Evolutionary conservation across 345 rosid species (phyloP), one percentile per base, ranked within the genome.

Genomic region (Eucalyptus albens): DNA sequence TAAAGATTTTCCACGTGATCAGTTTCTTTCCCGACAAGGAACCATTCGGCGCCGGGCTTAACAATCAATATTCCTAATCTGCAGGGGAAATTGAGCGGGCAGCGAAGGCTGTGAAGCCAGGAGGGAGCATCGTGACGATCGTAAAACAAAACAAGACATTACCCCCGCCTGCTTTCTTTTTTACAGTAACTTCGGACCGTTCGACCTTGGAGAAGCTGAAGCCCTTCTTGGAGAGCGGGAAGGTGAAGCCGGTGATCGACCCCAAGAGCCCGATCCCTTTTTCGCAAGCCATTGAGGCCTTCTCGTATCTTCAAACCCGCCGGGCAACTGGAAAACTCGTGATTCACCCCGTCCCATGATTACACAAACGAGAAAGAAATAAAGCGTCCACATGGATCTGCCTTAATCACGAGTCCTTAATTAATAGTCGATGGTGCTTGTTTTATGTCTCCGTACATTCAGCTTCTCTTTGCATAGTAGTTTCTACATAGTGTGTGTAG

Each of bases 71-170:
- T 33, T 51, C 27, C 47, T 44, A 27, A 60, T 26, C 12, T 17
- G 29, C 94, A 96, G 98, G 98, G 89, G 95, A 95, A 91, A 95
- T 98, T 49, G 97, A 95, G 24, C 93, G 86, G 90, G 98, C 97
- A 4, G 96, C 95, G 91, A 95, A 97, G 92, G 97, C 89, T 60
- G 90, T 96, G 86, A 96, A 96, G 91, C 95, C 95, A 93, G 98
- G 97, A 29, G 99, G 99, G 45, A 94, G 93, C 44, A 96, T 96
- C 29, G 99, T 96, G 91, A 98, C 96, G 40, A 90, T 96, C 77
- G 94, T 97, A 1, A 53, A 31, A 17, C 44, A 33, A 8, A 19
- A 47, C 31, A 97, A 98, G 13, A 96, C 96, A 7, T 97, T 95
- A 7, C 94, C 96, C 9, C 97, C 97, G 5, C 97, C 98, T 47